Evolutionary conservation across 106 monocot species (phyloP).

Genomic region (Dendrobium chrysotoxum): DNA sequence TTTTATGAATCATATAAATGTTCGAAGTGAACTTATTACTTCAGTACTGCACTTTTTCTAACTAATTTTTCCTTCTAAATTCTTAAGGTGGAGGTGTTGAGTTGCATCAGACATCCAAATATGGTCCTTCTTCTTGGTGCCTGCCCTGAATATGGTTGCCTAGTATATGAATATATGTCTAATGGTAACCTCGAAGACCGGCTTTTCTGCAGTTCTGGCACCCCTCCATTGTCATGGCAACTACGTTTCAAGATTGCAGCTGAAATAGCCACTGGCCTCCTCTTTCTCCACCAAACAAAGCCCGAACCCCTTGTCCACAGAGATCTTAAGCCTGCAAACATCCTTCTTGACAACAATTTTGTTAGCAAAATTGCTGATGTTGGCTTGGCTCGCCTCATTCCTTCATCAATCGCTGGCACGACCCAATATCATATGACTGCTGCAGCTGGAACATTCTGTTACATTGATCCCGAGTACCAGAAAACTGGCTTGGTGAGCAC

Average conservation of each 20-base stretch:
- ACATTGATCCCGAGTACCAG: conserved; percentile 78
- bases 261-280: conserved; percentile 47
- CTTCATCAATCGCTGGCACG: conserved; percentile 13
- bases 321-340: conserved; percentile 64
- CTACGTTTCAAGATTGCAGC: conserved; percentile 57
- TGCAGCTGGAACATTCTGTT: conserved; percentile 60
- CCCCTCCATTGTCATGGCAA: conserved; percentile 45
- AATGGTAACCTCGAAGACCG: conserved; percentile 70
- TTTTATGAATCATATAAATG: neutral
- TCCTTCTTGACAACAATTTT: conserved; percentile 50
- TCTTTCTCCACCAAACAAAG: conserved; percentile 60
- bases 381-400: conserved; percentile 52
- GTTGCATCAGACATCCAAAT: conserved; percentile 61
- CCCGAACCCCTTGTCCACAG: conserved; percentile 67
- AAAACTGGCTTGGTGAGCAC: conserved; percentile 52
- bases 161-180: conserved; percentile 62
- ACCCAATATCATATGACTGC: conserved; percentile 49
- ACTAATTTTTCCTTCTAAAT: neutral
- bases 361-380: conserved; percentile 66
- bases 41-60: too few species aligned
- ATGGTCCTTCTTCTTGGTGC: conserved; percentile 70
- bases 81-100: conserved; percentile 49
- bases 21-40: neutral
- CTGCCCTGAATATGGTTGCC: conserved; percentile 65
- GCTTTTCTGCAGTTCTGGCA: conserved; percentile 27